phyloP scores from a whole-genome alignment of 306 rosid species.

The Ochetophila trinervis region DNA sequence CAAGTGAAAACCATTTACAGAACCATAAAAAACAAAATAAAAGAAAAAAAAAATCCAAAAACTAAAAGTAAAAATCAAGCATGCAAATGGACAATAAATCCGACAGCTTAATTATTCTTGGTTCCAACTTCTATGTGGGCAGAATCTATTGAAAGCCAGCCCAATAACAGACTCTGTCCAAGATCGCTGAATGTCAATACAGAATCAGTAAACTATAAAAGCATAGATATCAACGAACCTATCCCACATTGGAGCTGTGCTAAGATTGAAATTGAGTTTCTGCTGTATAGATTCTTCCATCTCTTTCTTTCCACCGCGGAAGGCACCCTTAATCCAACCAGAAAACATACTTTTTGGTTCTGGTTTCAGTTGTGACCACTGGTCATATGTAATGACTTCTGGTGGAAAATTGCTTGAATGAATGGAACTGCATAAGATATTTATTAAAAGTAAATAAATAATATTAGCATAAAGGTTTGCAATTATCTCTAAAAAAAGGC shows the following conservation, averaged over 20 bases:
- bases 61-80: background rate
- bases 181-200: background rate
- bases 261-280: slow-evolving; percentile 61
- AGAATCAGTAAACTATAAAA: slow-evolving; percentile 7
- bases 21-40: background rate
- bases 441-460: background rate
- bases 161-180: background rate
- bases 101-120: background rate
- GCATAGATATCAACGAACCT: slow-evolving; percentile 52
- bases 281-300: slow-evolving; percentile 54
- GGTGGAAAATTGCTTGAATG: slow-evolving; percentile 53
- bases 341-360: slow-evolving; percentile 48
- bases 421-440: slow-evolving; percentile 46
- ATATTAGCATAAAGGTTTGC: background rate
- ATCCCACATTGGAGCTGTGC: slow-evolving; percentile 96
- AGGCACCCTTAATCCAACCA: slow-evolving; percentile 71
- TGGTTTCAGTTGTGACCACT: slow-evolving; percentile 72
- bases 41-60: background rate
- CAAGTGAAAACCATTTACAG: slow-evolving; percentile 1
- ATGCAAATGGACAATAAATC: background rate
- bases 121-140: background rate
- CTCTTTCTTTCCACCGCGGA: slow-evolving; percentile 65
- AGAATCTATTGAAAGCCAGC: background rate
- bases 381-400: slow-evolving; percentile 72
- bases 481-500: background rate